phyloP scores from a whole-genome alignment of 208 protist species.

The Leishmania lainsoni region DNA sequence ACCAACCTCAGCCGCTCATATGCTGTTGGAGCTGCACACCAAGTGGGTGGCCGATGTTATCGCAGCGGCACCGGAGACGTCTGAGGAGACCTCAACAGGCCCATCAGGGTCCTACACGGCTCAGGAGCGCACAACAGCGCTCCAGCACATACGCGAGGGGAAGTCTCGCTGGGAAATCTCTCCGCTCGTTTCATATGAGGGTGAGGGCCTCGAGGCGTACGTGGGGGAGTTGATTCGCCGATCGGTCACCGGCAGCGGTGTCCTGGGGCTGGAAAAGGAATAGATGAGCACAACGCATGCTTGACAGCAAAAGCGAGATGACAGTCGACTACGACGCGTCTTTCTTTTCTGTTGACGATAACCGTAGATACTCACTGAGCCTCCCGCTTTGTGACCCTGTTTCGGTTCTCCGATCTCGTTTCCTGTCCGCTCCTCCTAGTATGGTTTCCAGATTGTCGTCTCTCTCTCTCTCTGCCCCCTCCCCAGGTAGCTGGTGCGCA shows the following conservation, averaged over 20 bases:
- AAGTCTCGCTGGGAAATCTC: constrained; percentile 84
- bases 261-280: constrained; percentile 27
- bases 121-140: constrained; percentile 27
- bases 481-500: background rate
- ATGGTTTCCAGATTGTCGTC: background rate
- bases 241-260: constrained; percentile 25
- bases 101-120: constrained; percentile 3
- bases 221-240: constrained; percentile 36
- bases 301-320: background rate
- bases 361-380: background rate
- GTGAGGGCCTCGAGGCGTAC: constrained; percentile 79
- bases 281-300: constrained; percentile 15
- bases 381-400: background rate
- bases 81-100: constrained; percentile 4
- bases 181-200: constrained; percentile 90
- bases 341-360: background rate
- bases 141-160: constrained; percentile 34
- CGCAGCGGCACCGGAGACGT: background rate
- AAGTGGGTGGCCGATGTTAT: constrained; percentile 57
- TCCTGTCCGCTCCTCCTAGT: no score
- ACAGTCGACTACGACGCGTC: background rate
- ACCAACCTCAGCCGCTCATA: constrained; percentile 81
- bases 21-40: constrained; percentile 71
- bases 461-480: no score
- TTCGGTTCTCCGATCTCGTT: background rate